phyloP scores from a whole-genome alignment of 352 stramenopile genomes.

The Globisporangium parvum region DNA sequence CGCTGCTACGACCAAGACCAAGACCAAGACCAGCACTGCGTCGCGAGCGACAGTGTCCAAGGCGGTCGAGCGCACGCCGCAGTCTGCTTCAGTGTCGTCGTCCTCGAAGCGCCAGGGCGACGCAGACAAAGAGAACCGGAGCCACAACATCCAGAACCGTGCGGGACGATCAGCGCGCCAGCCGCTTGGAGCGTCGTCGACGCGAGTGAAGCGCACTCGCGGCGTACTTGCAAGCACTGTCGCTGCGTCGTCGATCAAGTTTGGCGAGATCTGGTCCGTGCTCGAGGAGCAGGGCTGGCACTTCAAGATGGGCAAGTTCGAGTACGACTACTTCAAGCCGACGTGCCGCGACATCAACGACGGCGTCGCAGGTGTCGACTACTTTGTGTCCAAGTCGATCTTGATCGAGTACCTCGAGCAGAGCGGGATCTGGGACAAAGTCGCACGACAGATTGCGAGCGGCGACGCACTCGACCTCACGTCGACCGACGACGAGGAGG shows the following conservation, averaged over 20 bases:
- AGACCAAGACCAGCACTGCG: too few relatives aligned
- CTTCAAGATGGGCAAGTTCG: constrained; percentile 27
- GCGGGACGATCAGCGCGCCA: background rate
- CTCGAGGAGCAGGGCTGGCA: constrained; percentile 53
- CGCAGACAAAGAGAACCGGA: constrained; percentile 13
- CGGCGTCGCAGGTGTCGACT: constrained; percentile 33
- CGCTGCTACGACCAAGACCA: background rate
- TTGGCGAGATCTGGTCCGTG: constrained; percentile 47
- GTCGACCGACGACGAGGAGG: constrained; percentile 23
- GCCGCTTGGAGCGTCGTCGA: background rate
- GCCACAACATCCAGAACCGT: constrained; percentile 4
- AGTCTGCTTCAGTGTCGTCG: background rate
- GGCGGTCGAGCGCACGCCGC: background rate
- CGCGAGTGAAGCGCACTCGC: background rate
- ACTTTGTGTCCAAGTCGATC: constrained; percentile 34
- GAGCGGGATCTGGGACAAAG: constrained; percentile 43
- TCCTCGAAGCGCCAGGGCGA: constrained; percentile 11
- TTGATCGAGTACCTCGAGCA: constrained; percentile 46
- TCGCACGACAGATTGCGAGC: constrained; percentile 30
- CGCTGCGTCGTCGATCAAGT: constrained; percentile 37
- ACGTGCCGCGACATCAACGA: constrained; percentile 29
- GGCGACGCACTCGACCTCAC: constrained; percentile 21
- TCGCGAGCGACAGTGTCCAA: background rate
- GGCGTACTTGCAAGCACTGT: background rate
- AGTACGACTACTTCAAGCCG: constrained; percentile 71